These are phyloP conservation scores for Lentinus brumalis DNA, from an alignment of 768 basidiomycete species.

Conservation along the genomic window DNA sequence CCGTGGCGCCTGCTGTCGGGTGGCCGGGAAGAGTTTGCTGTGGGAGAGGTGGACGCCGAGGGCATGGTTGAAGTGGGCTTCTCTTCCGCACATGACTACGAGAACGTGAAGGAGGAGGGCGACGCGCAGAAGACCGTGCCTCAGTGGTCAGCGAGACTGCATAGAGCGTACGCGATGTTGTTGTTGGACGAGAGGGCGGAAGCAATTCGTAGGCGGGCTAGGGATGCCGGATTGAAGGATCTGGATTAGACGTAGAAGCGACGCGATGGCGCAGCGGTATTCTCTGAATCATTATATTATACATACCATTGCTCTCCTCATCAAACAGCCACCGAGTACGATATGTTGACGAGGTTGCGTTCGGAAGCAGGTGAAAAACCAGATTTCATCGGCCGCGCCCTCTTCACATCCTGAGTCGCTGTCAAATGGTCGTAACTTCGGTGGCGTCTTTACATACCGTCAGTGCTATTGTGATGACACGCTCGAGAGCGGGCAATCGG, in stretches of 20 bases:
- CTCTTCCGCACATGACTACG: slow-evolving; percentile 12
- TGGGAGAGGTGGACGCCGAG: neutral
- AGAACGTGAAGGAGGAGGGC: slow-evolving; percentile 6
- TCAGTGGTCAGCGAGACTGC: slow-evolving; percentile 3
- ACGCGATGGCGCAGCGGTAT: too few relatives aligned
- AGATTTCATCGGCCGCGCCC: too few relatives aligned
- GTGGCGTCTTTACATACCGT: too few relatives aligned
- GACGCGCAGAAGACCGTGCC: slow-evolving; percentile 11
- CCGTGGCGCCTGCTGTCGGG: slow-evolving; percentile 11
- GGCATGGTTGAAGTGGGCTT: slow-evolving; percentile 15
- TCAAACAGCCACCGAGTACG: too few relatives aligned
- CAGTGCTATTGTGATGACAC: too few relatives aligned
- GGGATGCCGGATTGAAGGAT: neutral
- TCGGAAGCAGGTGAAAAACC: too few relatives aligned
- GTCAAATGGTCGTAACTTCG: too few relatives aligned
- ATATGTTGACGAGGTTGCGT: too few relatives aligned
- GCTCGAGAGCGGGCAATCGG: too few relatives aligned
- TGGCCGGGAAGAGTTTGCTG: slow-evolving; percentile 12
- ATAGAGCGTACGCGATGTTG: slow-evolving; percentile 13
- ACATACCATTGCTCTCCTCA: too few relatives aligned
- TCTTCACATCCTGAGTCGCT: too few relatives aligned
- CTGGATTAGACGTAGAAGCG: neutral
- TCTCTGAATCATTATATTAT: too few relatives aligned
- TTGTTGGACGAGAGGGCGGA: slow-evolving; percentile 12
- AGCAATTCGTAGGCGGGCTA: neutral